Evolutionary conservation across 192 early-diverging fungal genomes (phyloP), one percentile per base, ranked within the genome.

Genomic region (Pilobolus umbonatus): DNA sequence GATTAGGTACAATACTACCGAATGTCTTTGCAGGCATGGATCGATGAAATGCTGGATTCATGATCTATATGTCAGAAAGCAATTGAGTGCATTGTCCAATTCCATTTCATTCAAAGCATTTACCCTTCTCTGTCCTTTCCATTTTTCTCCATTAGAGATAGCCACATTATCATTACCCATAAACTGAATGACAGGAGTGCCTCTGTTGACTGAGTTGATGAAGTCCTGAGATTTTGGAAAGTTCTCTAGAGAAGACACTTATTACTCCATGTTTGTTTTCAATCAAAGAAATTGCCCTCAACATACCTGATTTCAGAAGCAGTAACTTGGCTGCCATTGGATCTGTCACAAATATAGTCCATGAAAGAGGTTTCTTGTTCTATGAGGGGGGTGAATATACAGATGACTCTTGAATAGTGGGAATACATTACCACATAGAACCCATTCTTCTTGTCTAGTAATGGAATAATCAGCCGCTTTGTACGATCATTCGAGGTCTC

Each of bases 41-140:
- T 34, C 62, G 34, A 47, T 43, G 55, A 15, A 65, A 65, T 0
- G 62, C 62, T 12, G 62, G 62, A 31, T 57, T 65, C 8, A 35
- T 39, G 0, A 65, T 57, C 55, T 64, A n/a, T n/a, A n/a, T n/a
- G n/a, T n/a, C n/a, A n/a, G n/a, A n/a, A n/a, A n/a, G n/a, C n/a
- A n/a, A n/a, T n/a, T n/a, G n/a, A n/a, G n/a, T n/a, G n/a, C n/a
- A n/a, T n/a, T n/a, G n/a, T n/a, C n/a, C n/a, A n/a, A n/a, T n/a
- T n/a, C n/a, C n/a, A n/a, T n/a, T n/a, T n/a, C n/a, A n/a, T n/a
- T n/a, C n/a, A n/a, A n/a, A n/a, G n/a, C n/a, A n/a, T n/a, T n/a
- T n/a, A n/a, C n/a, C n/a, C n/a, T 42, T 42, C 39, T 42, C 19
- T 42, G 39, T 12, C 15, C 14, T 42, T 15, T 42, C 39, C 39